These are phyloP conservation scores for Gaertneriomyces semiglobifer DNA, from an alignment of 192 early-diverging fungal genomes.

Conservation along the genomic window DNA sequence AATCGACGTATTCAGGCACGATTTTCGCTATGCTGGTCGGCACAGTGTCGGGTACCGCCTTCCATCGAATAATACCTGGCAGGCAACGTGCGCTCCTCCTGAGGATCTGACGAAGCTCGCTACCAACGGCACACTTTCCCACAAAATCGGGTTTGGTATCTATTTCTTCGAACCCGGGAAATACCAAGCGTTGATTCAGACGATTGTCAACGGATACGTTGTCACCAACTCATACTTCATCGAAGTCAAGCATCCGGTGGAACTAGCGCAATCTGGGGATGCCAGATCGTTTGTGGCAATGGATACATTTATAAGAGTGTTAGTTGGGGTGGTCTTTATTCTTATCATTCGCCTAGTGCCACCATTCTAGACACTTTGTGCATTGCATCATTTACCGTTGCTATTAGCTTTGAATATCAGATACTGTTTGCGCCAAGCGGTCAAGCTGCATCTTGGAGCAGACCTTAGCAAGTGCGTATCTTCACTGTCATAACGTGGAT, in stretches of 20 bases:
- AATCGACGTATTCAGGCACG: not conserved
- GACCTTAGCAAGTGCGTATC: too few species aligned
- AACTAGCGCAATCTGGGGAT: not conserved
- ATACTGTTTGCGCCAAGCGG: too few species aligned
- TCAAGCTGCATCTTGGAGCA: too few species aligned
- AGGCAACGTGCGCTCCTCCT: constrained; percentile 10
- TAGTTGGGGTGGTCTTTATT: too few species aligned
- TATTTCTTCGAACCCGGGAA: constrained; percentile 13
- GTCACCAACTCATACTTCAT: constrained; percentile 14
- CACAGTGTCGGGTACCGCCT: constrained; percentile 7
- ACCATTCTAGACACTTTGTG: too few species aligned
- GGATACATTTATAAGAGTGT: too few species aligned
- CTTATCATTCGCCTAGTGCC: too few species aligned
- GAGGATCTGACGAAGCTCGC: constrained; percentile 1
- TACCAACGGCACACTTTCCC: constrained; percentile 5
- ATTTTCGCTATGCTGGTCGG: not conserved
- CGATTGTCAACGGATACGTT: constrained; percentile 23
- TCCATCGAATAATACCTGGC: constrained; percentile 8
- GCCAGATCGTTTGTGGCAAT: too few species aligned
- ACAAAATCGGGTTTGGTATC: constrained; percentile 13
- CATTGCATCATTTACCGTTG: too few species aligned
- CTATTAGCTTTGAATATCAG: too few species aligned
- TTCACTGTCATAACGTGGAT: too few species aligned
- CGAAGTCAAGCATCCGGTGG: constrained; percentile 8
- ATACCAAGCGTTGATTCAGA: constrained; percentile 22